Base-by-base conservation (phyloP, 352 stramenopile genomes). In the Phytophthora melonis region DNA sequence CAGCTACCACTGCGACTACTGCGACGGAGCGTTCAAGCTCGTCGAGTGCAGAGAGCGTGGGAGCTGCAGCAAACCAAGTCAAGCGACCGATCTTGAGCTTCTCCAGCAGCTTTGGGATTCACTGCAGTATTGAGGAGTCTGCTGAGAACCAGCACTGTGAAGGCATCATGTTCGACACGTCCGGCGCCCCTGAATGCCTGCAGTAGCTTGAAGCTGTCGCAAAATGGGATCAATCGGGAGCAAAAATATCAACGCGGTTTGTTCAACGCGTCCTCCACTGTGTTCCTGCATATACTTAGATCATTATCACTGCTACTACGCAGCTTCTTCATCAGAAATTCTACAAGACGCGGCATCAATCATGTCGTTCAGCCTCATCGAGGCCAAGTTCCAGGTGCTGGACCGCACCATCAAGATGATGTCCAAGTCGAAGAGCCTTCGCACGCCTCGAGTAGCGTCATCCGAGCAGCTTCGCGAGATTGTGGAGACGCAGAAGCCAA, bases 341-440 rank as follows among this genome's bases (percentile, higher is more conserved):
- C 36, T 45, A 65, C 52, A 25, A 57, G 14, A 14, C n/a, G 53
- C 7, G 30, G 47, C 34, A 19, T 52, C n/a, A 27, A 68, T 27
- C 8, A 91, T 92, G 85, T 92, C 85, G 21, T 88, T 75, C 9
- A 84, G 78, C 50, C 81, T 91, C 53, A 86, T 92, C 41, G 85
- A 92, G 63, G 82, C 81, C 47, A 91, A 91, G 63, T 92, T 91
- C 67, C 81, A 87, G 63, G 72, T 79, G 23, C 62, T 92, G 32
- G 85, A 92, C 23, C 73, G 70, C 25, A 84, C 79, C 6, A 90
- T 89, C 53, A 81, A 80, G 41, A 59, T 82, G 47, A 59, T 92
- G 50, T 75, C 72, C 21, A 85, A 84, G 30, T 63, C 77, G 2
- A 79, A 74, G 30, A 66, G 18, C 16, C 63, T 58, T 11, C 53